Evolutionary conservation across 2,329 filamentous ascomycete genomes (phyloP).

Genomic region (Sporothrix pseudoabietina): DNA sequence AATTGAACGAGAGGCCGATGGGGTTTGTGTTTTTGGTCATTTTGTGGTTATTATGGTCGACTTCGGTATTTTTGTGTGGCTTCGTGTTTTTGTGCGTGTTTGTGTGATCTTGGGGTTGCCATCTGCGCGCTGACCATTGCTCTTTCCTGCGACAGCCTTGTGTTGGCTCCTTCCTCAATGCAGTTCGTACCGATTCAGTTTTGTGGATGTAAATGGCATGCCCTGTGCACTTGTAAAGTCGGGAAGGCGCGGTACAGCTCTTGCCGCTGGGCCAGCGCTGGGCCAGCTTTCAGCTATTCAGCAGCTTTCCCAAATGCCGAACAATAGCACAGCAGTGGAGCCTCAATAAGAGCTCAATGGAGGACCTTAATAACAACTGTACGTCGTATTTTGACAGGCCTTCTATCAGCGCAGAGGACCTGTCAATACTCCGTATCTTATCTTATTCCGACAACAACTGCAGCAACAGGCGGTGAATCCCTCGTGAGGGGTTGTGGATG

Average conservation of each 20-base stretch:
- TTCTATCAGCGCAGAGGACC: background rate
- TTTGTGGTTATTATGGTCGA: background rate
- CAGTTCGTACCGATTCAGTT: background rate
- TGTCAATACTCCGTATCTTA: background rate
- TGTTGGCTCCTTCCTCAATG: background rate
- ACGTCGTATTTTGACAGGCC: background rate
- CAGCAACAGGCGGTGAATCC: background rate
- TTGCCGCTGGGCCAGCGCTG: constrained; percentile 8
- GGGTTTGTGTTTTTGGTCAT: background rate
- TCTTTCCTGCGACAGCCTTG: background rate
- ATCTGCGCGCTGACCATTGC: background rate
- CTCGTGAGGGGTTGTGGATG: constrained; percentile 17
- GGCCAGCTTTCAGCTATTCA: background rate
- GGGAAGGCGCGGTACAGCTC: background rate
- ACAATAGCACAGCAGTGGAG: background rate
- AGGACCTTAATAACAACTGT: background rate
- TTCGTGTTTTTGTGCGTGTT: constrained; percentile 13
- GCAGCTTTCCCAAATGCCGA: background rate
- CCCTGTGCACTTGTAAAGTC: background rate
- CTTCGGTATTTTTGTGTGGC: background rate
- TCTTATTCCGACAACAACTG: background rate
- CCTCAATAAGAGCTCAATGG: background rate
- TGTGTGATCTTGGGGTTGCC: background rate
- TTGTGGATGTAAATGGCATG: background rate
- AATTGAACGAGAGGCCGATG: background rate